Percentiles rank a stretch among this genome's conserved stretches.
Evolutionary conservation across 202 grass and related monocot species (phyloP).

Genomic region (Digitaria exilis): DNA sequence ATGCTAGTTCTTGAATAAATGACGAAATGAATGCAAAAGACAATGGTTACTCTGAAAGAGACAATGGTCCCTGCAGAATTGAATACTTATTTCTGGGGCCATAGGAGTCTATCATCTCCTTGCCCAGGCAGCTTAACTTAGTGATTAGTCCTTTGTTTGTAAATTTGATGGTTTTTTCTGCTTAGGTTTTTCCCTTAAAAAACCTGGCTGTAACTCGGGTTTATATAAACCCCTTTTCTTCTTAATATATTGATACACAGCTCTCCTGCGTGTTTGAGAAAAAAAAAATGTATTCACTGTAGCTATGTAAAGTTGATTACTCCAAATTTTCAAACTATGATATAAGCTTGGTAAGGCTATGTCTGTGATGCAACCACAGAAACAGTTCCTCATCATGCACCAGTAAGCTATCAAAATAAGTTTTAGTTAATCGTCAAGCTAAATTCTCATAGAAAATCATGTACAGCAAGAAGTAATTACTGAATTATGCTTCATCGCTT

Average conservation of each 20-base stretch:
- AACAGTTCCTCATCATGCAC: background rate
- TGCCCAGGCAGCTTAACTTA: no score
- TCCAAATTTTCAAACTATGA: background rate
- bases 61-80: no score
- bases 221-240: no score
- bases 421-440: background rate
- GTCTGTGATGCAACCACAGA: background rate
- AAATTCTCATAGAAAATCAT: background rate
- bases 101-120: no score
- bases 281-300: background rate
- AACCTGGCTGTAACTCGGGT: no score
- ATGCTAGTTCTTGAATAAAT: constrained; percentile 26
- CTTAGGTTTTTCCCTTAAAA: no score
- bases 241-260: no score
- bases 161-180: no score
- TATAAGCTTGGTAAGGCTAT: constrained; percentile 11
- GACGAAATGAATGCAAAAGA: constrained; percentile 2
- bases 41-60: background rate
- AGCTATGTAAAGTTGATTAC: background rate
- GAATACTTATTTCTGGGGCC: no score
- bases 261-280: no score
- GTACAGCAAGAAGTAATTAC: background rate
- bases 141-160: no score
- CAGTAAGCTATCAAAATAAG: constrained; percentile 5
- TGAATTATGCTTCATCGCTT: background rate